These are phyloP conservation scores for Besnoitia besnoiti DNA, from an alignment of 169 alveolate genomes.

Conservation along the genomic window DNA sequence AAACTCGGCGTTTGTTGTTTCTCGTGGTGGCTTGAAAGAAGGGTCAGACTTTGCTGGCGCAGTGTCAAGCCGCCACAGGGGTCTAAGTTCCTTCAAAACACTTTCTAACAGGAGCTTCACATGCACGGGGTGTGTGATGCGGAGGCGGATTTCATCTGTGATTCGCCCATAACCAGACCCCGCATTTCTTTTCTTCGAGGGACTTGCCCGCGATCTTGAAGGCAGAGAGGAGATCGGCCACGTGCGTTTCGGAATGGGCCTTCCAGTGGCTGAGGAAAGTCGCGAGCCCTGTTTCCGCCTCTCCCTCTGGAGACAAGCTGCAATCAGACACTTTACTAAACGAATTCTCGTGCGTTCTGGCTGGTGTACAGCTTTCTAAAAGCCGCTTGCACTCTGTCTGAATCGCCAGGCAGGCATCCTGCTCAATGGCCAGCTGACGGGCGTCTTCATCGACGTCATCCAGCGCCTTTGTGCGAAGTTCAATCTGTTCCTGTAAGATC, in stretches of 20 bases:
- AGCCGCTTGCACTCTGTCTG: background rate
- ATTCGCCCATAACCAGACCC: too few relatives aligned
- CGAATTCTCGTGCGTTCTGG: background rate
- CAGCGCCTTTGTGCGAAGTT: background rate
- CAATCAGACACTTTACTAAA: background rate
- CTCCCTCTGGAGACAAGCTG: background rate
- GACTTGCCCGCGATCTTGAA: slow-evolving; percentile 16
- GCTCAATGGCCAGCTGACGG: background rate
- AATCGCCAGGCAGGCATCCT: background rate
- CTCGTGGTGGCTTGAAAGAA: too few relatives aligned
- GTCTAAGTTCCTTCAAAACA: too few relatives aligned
- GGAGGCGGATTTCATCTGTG: too few relatives aligned
- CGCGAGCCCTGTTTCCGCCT: background rate
- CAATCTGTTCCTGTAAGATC: background rate
- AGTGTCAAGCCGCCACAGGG: too few relatives aligned
- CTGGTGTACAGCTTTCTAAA: background rate
- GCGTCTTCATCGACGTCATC: background rate
- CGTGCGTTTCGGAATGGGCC: background rate
- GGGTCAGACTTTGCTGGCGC: too few relatives aligned
- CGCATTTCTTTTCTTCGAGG: too few relatives aligned
- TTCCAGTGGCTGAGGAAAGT: slow-evolving; percentile 22
- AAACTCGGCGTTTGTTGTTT: too few relatives aligned
- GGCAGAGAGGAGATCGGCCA: background rate
- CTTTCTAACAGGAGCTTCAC: too few relatives aligned
- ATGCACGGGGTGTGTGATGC: too few relatives aligned